These are phyloP conservation scores for Rhodomyrtus tomentosa DNA, from an alignment of 345 rosid genomes.

Conservation along the genomic window DNA sequence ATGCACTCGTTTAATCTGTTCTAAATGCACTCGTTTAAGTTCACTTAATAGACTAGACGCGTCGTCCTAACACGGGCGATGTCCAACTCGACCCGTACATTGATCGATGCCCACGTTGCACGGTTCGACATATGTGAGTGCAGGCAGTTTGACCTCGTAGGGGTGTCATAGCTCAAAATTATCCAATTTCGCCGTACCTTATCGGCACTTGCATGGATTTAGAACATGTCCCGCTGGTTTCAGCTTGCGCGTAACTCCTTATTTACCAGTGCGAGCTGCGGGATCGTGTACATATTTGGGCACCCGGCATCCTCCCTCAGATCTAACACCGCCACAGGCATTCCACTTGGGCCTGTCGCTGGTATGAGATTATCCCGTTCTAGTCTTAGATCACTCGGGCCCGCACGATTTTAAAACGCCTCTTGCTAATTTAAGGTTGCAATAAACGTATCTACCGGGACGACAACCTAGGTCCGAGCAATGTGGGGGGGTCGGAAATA, in stretches of 20 bases:
- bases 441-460: accelerated
- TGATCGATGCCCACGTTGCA: neutral
- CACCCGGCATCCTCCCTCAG: neutral
- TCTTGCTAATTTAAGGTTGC: neutral
- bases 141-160: neutral
- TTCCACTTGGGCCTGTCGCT: accelerated
- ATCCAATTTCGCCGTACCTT: accelerated
- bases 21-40: neutral
- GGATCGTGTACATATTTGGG: neutral
- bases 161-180: accelerated
- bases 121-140: accelerated
- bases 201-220: accelerated
- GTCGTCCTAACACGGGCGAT: neutral
- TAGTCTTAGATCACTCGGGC: neutral
- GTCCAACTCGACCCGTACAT: accelerated
- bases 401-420: neutral
- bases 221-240: accelerated
- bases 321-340: neutral
- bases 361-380: accelerated
- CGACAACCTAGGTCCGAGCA: neutral
- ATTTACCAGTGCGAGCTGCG: accelerated
- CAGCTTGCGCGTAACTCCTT: neutral
- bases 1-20: neutral
- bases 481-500: neutral
- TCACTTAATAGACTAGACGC: neutral